A percentile compares a stretch with the other conserved stretches of the same genome.
phyloP scores from a whole-genome alignment of 805 yeast genomes.

The Saccharomycopsis selenospora region DNA sequence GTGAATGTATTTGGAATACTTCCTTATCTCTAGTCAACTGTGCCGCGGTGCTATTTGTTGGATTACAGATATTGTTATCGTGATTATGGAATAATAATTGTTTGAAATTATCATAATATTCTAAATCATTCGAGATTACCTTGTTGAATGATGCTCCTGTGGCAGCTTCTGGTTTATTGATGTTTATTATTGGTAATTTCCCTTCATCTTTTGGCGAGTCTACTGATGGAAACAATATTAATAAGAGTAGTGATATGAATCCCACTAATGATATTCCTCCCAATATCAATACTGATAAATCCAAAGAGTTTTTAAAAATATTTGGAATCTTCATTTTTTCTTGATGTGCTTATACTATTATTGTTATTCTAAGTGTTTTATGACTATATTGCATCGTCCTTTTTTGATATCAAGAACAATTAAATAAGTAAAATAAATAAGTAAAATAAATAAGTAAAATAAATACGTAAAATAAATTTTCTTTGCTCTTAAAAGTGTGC shows the following conservation, averaged over 20 bases:
- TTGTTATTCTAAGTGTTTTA: too few species aligned
- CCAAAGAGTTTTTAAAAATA: not conserved
- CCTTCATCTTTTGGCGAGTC: too few species aligned
- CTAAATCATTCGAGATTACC: slow-evolving; percentile 4
- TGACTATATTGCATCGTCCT: too few species aligned
- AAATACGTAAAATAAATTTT: too few species aligned
- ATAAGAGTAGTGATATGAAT: not conserved
- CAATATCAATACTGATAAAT: not conserved
- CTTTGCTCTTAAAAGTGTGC: too few species aligned
- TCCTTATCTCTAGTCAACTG: slow-evolving; percentile 26
- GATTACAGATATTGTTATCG: slow-evolving; percentile 10
- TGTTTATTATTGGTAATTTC: too few species aligned
- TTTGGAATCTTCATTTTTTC: too few species aligned
- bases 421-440: too few species aligned
- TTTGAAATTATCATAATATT: slow-evolving; percentile 2
- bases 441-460: too few species aligned
- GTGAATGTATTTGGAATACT: slow-evolving; percentile 46
- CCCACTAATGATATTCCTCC: not conserved
- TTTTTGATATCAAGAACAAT: too few species aligned
- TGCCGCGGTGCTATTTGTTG: slow-evolving; percentile 14
- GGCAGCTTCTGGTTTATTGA: too few species aligned
- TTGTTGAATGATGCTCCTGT: not conserved
- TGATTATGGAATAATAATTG: slow-evolving; percentile 7
- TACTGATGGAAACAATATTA: slow-evolving; percentile 2
- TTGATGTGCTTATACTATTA: too few species aligned